Evolutionary conservation across 192 early-diverging fungal genomes (phyloP).

Genomic region (Coemansia umbellata): DNA sequence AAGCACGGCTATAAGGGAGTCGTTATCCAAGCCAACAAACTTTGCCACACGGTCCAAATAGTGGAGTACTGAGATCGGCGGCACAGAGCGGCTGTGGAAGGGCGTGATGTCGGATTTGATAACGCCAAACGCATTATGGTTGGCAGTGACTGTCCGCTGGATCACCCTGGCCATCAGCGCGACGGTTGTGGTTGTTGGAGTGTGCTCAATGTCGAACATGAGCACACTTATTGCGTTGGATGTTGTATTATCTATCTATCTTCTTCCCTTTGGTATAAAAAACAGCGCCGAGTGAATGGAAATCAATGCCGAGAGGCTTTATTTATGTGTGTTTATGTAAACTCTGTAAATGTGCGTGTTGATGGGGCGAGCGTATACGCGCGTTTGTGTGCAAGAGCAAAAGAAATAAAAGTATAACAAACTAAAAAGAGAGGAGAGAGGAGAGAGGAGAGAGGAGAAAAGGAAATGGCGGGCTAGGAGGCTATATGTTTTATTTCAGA

Average conservation of each 20-base stretch:
- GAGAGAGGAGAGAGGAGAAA: neutral
- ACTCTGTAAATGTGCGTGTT: too few species aligned
- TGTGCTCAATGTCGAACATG: constrained; percentile 43
- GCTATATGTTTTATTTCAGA: neutral
- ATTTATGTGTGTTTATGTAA: too few species aligned
- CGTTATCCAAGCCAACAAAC: constrained; percentile 66
- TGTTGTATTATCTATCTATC: too few species aligned
- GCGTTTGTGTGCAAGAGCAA: neutral
- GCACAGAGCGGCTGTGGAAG: constrained; percentile 68
- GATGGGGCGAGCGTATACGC: too few species aligned
- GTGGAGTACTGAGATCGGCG: constrained; percentile 60
- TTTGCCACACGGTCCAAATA: constrained; percentile 66
- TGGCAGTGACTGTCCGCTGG: constrained; percentile 19
- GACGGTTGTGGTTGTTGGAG: constrained; percentile 31
- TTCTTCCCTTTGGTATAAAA: too few species aligned
- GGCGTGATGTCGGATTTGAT: constrained; percentile 49
- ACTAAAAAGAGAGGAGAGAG: neutral
- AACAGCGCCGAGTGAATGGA: too few species aligned
- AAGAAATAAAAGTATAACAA: neutral
- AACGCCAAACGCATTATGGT: constrained; percentile 20
- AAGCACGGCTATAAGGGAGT: constrained; percentile 62
- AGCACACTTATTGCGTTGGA: too few species aligned
- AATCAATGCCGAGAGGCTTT: too few species aligned
- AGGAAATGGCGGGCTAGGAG: neutral
- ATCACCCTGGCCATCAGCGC: constrained; percentile 34